A percentile compares a stretch with the other conserved stretches of the same genome.
phyloP scores from a whole-genome alignment of 2,329 filamentous ascomycete genomes.

The Penicillium sp. region DNA sequence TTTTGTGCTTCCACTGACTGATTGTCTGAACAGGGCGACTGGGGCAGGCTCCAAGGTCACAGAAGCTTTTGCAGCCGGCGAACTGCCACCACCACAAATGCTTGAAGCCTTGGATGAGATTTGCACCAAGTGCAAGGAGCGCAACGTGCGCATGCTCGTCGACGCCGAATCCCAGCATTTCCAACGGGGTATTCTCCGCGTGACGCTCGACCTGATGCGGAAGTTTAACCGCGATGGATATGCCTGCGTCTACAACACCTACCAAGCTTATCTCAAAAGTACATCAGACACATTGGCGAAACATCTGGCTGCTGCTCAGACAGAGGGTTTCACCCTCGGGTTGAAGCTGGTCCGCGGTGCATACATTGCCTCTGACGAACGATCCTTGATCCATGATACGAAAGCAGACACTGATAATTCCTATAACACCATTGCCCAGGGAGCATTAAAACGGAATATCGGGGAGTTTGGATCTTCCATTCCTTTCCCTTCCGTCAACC shows the following conservation, averaged over 20 bases:
- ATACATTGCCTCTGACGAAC: slow-evolving; percentile 64
- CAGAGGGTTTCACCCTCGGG: slow-evolving; percentile 61
- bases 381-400: slow-evolving; percentile 64
- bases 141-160: slow-evolving; percentile 69
- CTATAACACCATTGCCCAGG: slow-evolving; percentile 68
- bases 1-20: not conserved
- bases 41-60: slow-evolving; percentile 68
- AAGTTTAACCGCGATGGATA: slow-evolving; percentile 63
- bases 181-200: slow-evolving; percentile 72
- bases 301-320: slow-evolving; percentile 56
- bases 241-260: slow-evolving; percentile 71
- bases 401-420: slow-evolving; percentile 64
- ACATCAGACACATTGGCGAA: slow-evolving; percentile 52
- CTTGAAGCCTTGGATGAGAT: slow-evolving; percentile 65
- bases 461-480: slow-evolving; percentile 20
- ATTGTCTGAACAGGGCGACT: slow-evolving; percentile 51
- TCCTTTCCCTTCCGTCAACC: slow-evolving; percentile 52
- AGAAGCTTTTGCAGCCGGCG: slow-evolving; percentile 58
- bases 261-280: slow-evolving; percentile 69
- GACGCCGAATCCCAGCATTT: slow-evolving; percentile 79
- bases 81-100: slow-evolving; percentile 60
- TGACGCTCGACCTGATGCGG: slow-evolving; percentile 70
- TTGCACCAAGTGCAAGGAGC: slow-evolving; percentile 51
- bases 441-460: slow-evolving; percentile 54
- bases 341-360: slow-evolving; percentile 72